A percentile compares a stretch with the other conserved stretches of the same genome.
These are phyloP conservation scores for Kalmanozyma brasiliensis DNA, from an alignment of 1,284 basidiomycete genomes.

Conservation along the genomic window DNA sequence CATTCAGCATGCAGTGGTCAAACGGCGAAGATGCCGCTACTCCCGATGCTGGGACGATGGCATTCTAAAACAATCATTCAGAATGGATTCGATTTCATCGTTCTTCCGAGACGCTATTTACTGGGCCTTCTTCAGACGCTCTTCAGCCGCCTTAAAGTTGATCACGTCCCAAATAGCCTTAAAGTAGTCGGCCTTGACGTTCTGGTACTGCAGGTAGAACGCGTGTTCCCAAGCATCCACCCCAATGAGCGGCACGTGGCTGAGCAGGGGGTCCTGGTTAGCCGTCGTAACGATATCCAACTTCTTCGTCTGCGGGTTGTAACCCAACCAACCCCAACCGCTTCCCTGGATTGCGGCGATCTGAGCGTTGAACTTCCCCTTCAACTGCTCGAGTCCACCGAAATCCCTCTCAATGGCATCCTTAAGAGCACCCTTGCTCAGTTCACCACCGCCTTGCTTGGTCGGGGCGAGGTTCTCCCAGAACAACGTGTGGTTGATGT, in stretches of 20 bases:
- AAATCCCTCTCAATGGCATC: constrained; percentile 66
- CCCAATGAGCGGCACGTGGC: constrained; percentile 64
- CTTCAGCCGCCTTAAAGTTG: constrained; percentile 67
- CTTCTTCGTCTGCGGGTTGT: constrained; percentile 54
- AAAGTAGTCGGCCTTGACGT: constrained; percentile 67
- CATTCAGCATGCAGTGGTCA: constrained; percentile 47
- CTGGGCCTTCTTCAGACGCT: constrained; percentile 62
- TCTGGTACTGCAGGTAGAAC: constrained; percentile 67
- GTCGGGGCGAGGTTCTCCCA: constrained; percentile 65
- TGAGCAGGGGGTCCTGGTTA: constrained; percentile 66
- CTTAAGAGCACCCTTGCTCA: constrained; percentile 56
- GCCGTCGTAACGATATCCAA: constrained; percentile 65
- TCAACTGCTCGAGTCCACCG: constrained; percentile 61
- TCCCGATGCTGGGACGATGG: constrained; percentile 10
- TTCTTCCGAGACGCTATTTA: constrained; percentile 14
- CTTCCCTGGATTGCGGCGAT: constrained; percentile 65
- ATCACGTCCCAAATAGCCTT: constrained; percentile 67
- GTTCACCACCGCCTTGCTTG: constrained; percentile 63
- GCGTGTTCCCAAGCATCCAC: constrained; percentile 68
- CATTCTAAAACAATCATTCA: constrained; percentile 10
- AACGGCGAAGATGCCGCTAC: constrained; percentile 3
- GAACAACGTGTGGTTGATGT: constrained; percentile 68
- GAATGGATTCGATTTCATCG: background rate
- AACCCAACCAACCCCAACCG: constrained; percentile 67
- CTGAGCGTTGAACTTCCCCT: constrained; percentile 59